Evolutionary conservation across 2,329 filamentous ascomycete genomes (phyloP).

Genomic region (Fusarium chuoi): DNA sequence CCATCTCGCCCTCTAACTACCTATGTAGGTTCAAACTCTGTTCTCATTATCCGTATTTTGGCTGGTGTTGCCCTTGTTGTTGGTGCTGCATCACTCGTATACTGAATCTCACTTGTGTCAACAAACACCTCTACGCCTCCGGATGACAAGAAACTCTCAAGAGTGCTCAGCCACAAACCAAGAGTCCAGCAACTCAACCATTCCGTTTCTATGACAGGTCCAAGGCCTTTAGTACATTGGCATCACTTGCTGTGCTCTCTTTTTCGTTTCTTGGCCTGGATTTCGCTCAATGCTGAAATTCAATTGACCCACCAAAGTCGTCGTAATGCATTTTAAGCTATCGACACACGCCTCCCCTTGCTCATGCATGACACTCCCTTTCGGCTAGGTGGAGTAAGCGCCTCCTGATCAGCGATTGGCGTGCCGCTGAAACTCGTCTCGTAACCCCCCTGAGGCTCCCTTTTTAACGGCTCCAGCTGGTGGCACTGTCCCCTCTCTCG

Average conservation of each 20-base stretch:
- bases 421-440: constrained; percentile 28
- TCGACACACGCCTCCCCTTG: neutral
- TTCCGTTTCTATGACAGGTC: constrained; percentile 4
- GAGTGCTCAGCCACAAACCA: constrained; percentile 27
- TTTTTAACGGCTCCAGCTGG: constrained; percentile 3
- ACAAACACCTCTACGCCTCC: neutral
- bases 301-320: constrained; percentile 28
- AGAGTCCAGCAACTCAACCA: neutral
- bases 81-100: constrained; percentile 18
- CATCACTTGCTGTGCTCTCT: constrained; percentile 1
- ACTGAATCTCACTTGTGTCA: constrained; percentile 3
- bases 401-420: constrained; percentile 33
- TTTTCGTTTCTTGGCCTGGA: constrained; percentile 20
- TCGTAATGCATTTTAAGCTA: constrained; percentile 32
- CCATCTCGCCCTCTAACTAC: neutral
- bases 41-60: neutral
- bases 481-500: constrained; percentile 3
- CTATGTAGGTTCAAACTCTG: neutral
- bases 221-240: constrained; percentile 14
- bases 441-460: constrained; percentile 13
- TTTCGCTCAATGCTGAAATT: constrained; percentile 17
- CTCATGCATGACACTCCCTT: constrained; percentile 9
- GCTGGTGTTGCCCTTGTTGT: constrained; percentile 13
- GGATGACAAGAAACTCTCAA: constrained; percentile 7
- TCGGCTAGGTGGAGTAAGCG: constrained; percentile 20